Conservation (phyloP, 768 basidiomycete species). For the Russula olivacea region DNA sequence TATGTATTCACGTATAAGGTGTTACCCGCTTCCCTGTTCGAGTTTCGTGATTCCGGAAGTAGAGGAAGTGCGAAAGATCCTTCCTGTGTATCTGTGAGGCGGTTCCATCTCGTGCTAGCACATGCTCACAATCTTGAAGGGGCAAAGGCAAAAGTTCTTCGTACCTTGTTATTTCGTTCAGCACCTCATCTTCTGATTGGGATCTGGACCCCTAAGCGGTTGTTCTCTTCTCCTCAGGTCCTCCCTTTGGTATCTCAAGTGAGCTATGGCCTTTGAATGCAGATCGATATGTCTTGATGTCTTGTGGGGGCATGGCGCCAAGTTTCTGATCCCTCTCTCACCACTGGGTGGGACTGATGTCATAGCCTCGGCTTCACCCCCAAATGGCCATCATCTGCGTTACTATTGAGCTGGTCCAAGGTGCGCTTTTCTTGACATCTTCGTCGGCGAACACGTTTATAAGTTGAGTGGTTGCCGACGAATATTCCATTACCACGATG, state of each 20-base stretch:
- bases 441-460: not conserved
- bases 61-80: not conserved
- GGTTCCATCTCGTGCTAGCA: constrained; percentile 9
- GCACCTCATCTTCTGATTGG: not conserved
- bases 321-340: not conserved
- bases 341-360: not conserved
- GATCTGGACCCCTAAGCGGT: not conserved
- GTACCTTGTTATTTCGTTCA: not conserved
- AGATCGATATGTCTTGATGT: not conserved
- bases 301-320: not conserved
- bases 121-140: constrained; percentile 12
- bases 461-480: not conserved
- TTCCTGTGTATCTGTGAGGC: not conserved
- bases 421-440: not conserved
- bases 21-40: not conserved
- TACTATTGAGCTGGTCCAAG: not conserved
- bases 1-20: constrained; percentile 2
- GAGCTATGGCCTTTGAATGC: not conserved
- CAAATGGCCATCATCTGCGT: not conserved
- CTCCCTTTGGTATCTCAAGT: constrained; percentile 1
- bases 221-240: not conserved
- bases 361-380: not conserved
- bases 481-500: not conserved
- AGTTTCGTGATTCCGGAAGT: constrained; percentile 3
- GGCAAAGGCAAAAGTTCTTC: not conserved